These are phyloP conservation scores for Mortierella sp. DNA, from an alignment of 371 early-diverging fungal genomes.

Conservation along the genomic window DNA sequence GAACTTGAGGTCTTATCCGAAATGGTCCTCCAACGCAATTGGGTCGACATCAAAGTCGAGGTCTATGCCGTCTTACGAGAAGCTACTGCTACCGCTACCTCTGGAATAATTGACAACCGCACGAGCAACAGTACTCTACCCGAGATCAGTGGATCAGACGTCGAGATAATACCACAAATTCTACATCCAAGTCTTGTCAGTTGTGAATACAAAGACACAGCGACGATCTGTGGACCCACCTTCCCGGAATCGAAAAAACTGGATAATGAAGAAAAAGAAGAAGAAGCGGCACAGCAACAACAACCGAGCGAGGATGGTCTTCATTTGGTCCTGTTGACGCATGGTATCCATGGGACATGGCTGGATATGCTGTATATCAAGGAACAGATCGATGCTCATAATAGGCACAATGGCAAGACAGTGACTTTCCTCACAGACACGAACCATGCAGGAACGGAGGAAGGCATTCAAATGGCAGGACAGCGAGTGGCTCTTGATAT, in stretches of 20 bases:
- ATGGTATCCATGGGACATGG: slow-evolving; percentile 56
- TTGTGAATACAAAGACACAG: slow-evolving; percentile 47
- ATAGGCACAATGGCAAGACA: slow-evolving; percentile 25
- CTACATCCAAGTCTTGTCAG: slow-evolving; percentile 22
- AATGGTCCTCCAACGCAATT: slow-evolving; percentile 41
- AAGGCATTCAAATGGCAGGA: slow-evolving; percentile 57
- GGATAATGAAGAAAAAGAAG: slow-evolving; percentile 10
- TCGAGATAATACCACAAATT: slow-evolving; percentile 16
- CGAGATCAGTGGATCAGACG: slow-evolving; percentile 1
- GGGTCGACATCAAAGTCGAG: slow-evolving; percentile 43
- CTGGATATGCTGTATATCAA: slow-evolving; percentile 57
- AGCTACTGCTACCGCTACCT: too few relatives aligned
- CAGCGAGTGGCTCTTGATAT: slow-evolving; percentile 51
- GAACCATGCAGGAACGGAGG: slow-evolving; percentile 55
- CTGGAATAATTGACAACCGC: neutral
- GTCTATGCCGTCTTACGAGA: slow-evolving; percentile 19
- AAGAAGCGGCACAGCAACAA: too few relatives aligned
- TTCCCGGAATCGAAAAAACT: slow-evolving; percentile 7
- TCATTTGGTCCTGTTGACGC: slow-evolving; percentile 56
- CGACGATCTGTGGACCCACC: slow-evolving; percentile 36
- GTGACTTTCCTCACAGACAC: slow-evolving; percentile 53
- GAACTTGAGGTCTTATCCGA: slow-evolving; percentile 52
- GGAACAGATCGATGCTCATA: slow-evolving; percentile 54
- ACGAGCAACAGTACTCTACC: neutral
- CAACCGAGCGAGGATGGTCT: too few relatives aligned